Evolutionary conservation across 2,329 filamentous ascomycete species (phyloP).

Genomic region (Exophiala sp.): DNA sequence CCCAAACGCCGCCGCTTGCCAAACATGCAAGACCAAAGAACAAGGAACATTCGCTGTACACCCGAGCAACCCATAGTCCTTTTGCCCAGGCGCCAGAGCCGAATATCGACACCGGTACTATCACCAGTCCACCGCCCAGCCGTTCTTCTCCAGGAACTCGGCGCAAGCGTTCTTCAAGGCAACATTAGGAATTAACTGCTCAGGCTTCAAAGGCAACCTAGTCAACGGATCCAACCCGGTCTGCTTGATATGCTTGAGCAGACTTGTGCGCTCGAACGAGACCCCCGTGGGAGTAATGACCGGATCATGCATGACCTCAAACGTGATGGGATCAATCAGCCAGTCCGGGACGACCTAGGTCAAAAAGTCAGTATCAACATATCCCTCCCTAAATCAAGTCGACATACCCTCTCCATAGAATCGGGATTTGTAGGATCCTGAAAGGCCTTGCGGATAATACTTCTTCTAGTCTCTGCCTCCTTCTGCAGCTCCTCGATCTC

Average conservation of each 20-base stretch:
- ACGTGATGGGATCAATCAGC: constrained; percentile 45
- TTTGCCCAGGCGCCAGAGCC: neutral
- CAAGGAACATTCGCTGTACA: neutral
- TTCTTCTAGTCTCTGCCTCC: constrained; percentile 44
- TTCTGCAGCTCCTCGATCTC: constrained; percentile 53
- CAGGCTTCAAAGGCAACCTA: constrained; percentile 60
- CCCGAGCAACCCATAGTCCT: neutral
- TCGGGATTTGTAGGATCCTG: constrained; percentile 39
- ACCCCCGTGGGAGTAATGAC: constrained; percentile 66
- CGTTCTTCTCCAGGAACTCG: constrained; percentile 78
- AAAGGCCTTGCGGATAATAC: constrained; percentile 42
- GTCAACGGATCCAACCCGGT: constrained; percentile 76
- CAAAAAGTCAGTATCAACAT: constrained; percentile 1
- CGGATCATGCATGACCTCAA: constrained; percentile 49
- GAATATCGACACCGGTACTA: too few relatives aligned
- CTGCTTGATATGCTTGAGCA: constrained; percentile 77
- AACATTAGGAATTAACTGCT: constrained; percentile 74
- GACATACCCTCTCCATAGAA: constrained; percentile 38
- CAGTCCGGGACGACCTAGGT: constrained; percentile 44
- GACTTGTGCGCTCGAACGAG: constrained; percentile 79
- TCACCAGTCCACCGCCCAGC: constrained; percentile 88
- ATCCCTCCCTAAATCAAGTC: neutral
- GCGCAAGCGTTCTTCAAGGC: constrained; percentile 74
- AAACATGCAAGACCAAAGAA: neutral
- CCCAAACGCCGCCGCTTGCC: neutral